phyloP scores from a whole-genome alignment of 495 filamentous ascomycete genomes.

The Hypoxylon intermedium region DNA sequence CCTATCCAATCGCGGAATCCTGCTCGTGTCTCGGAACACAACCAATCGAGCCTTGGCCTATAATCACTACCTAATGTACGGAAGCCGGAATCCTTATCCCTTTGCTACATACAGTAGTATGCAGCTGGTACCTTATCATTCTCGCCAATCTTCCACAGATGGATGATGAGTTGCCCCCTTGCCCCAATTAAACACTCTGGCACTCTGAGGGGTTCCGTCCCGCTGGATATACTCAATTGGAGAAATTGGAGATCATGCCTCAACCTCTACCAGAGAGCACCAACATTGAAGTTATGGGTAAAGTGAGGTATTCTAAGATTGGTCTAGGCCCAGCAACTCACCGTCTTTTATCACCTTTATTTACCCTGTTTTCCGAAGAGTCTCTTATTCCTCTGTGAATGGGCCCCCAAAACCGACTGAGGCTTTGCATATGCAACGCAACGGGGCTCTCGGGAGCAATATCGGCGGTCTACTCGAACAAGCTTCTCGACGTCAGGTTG shows the following conservation, averaged over 20 bases:
- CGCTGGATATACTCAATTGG: conserved; percentile 37
- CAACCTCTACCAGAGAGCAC: neutral
- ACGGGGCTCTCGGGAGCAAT: conserved; percentile 36
- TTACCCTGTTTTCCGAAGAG: conserved; percentile 29
- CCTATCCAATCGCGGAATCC: conserved; percentile 20
- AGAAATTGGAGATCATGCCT: conserved; percentile 38
- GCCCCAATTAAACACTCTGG: conserved; percentile 28
- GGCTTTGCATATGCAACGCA: conserved; percentile 27
- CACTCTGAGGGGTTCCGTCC: conserved; percentile 30
- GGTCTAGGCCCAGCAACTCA: conserved; percentile 33
- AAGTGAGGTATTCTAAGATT: conserved; percentile 20
- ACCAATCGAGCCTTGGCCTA: conserved; percentile 24
- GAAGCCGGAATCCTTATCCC: conserved; percentile 33
- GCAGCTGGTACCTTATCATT: conserved; percentile 21
- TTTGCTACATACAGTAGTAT: conserved; percentile 29
- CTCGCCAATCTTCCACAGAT: conserved; percentile 13
- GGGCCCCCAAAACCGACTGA: conserved; percentile 12
- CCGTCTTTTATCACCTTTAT: conserved; percentile 22
- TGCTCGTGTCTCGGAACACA: conserved; percentile 9
- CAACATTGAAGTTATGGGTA: neutral
- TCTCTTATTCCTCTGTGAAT: conserved; percentile 24
- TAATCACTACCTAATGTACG: too few species aligned
- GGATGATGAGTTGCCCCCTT: conserved; percentile 25
- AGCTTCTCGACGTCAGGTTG: conserved; percentile 27
- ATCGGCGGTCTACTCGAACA: conserved; percentile 31